Base-by-base conservation (phyloP, 1,139 yeast genomes). In the Candida sp. region DNA sequence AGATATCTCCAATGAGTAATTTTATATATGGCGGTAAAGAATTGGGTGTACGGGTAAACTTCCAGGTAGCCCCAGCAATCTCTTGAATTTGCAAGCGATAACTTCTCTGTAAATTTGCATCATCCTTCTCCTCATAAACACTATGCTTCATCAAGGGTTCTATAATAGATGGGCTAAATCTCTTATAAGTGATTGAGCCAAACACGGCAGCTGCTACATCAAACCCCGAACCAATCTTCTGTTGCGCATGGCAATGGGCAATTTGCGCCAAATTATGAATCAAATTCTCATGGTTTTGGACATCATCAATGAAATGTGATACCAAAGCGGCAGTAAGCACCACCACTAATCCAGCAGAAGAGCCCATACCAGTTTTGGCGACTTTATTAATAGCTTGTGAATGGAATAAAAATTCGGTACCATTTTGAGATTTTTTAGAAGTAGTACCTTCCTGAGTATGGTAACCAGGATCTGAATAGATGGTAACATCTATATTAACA, bases 201-300 rank as follows among this genome's bases (percentile, higher is more conserved):
- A 77, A 93, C 0, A 88, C 84, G 0, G 99, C 99, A 6, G 98
- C 84, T 0, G 96, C 98, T 36, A 95, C 95, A 59, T 93, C 99
- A 61, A 93, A 93, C 0, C 99, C 99, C 3, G 97, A 88, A 0
- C 99, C 99, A 23, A 93, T 83, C 61, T 95, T 95, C 37, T 88
- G 87, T 60, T 93, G 99, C 2, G 99, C 98, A 44, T 79, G 77
- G 61, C 97, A 91, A 61, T 93, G 99, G 1, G 96, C 87, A 9
- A 88, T 70, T 58, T 93, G 99, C 0, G 97, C 81, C 30, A 89
- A 66, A 54, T 89, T 91, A 61, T 93, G 98, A 25, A 93, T 70
- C 4, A 71, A 48, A 45, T 74, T 67, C 9, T 72, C 55, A 7
- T 45, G 40, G 3, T 45, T 33, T 4, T 46, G 43, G 2, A 49